Evolutionary conservation across 192 early-diverging fungal genomes (phyloP).

Genomic region (Backusella luteola): DNA sequence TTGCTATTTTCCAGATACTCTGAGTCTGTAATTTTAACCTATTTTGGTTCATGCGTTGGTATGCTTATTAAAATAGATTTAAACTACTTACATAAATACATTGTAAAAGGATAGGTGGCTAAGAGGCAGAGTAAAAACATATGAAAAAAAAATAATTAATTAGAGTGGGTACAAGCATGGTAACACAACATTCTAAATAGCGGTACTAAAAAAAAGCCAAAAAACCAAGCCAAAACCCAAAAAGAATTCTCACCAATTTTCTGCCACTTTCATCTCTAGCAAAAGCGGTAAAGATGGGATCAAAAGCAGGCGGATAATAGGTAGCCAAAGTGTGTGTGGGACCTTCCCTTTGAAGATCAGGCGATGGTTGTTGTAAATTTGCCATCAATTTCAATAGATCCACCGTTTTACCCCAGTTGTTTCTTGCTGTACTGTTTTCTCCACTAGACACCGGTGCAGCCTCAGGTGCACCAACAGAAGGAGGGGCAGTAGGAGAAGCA

Average conservation of each 20-base stretch:
- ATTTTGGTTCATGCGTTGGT: background rate
- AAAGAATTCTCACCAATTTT: conserved; percentile 23
- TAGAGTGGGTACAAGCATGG: background rate
- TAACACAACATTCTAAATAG: background rate
- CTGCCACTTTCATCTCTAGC: conserved; percentile 28
- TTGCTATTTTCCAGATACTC: conserved; percentile 12
- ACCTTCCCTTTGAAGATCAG: background rate
- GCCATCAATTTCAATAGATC: conserved; percentile 24
- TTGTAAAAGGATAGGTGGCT: conserved; percentile 40
- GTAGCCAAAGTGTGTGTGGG: conserved; percentile 20
- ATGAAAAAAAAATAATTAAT: background rate
- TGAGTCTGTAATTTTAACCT: conserved; percentile 42
- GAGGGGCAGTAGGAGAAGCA: background rate
- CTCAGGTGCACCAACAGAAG: background rate
- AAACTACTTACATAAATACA: conserved; percentile 26
- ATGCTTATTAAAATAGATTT: background rate
- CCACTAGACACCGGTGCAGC: background rate
- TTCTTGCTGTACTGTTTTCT: background rate
- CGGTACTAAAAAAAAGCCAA: background rate
- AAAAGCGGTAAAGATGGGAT: conserved; percentile 30
- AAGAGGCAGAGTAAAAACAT: background rate
- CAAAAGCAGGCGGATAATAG: conserved; percentile 37
- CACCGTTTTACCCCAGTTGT: conserved; percentile 22
- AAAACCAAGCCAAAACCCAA: background rate
- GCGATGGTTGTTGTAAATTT: conserved; percentile 3